Evolutionary conservation across 306 rosid genomes (phyloP), one percentile per base, ranked within the genome.

Genomic region (Canavalia gladiata): DNA sequence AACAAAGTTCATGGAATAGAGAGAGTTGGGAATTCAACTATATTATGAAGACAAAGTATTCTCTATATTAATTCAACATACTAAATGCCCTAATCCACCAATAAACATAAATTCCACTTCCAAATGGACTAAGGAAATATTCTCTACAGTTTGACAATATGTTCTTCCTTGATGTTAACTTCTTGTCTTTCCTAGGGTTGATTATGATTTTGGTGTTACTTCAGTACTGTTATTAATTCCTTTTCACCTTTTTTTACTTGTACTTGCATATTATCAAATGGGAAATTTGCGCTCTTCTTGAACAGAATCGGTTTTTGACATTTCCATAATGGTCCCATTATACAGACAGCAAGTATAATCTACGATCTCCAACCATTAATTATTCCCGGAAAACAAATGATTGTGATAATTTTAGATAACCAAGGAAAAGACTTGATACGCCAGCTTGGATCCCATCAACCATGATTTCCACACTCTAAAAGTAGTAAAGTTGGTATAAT

Each of bases 401-500:
- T 62, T 68, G 45, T 83, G 76, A 73, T 60, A 7, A 73, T 49
- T 81, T 68, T 30, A 52, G 43, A 84, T 49, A 70, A 47, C 66
- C 58, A 69, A 29, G 75, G 81, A 78, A 81, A 77, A 82, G 64
- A 85, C 67, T 60, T 81, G 78, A 33, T 60, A 55, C 29, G 81
- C 87, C 81, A 63, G 83, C 72, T 81, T 41, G 86, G 91, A 78
- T 39, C 77, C 87, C 83, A 74, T 57, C 81, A 7, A 73, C n/a
- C 77, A 43, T 72, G 82, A 67, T 72, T 79, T 71, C 77, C 74
- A 41, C 54, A 18, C 9, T 13, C 55, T 65, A 66, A 81, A 68
- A 76, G 76, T 73, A 31, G 72, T 29, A 74, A 81, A 68, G 79
- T 80, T 73, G 37, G 72, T 29, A 74, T 59, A 30, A 34, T 42